These are phyloP conservation scores for Pyrenophora tritici-repentis DNA, from an alignment of 2,329 filamentous ascomycete genomes.

Conservation along the genomic window DNA sequence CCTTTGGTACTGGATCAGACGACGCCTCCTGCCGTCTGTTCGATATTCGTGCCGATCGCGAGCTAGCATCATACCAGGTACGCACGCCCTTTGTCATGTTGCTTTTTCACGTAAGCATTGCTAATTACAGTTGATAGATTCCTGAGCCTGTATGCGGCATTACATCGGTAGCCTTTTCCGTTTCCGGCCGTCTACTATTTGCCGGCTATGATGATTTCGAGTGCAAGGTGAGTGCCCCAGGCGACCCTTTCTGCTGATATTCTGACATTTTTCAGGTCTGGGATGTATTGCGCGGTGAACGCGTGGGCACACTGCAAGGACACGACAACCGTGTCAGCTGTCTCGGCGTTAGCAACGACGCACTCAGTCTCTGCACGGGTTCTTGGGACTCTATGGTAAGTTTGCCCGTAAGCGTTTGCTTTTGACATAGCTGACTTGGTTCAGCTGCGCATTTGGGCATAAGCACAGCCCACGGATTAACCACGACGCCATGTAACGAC, in stretches of 20 bases:
- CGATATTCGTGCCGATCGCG: conserved; percentile 93
- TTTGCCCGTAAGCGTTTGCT: conserved; percentile 31
- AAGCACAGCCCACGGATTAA: conserved; percentile 29
- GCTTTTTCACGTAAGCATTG: conserved; percentile 13
- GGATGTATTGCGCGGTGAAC: conserved; percentile 95
- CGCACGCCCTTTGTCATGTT: neutral
- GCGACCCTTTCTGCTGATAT: conserved; percentile 44
- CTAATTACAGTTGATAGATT: conserved; percentile 65
- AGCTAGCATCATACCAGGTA: conserved; percentile 67
- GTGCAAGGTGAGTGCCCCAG: conserved; percentile 79
- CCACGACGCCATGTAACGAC: conserved; percentile 39
- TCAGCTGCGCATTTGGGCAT: conserved; percentile 60
- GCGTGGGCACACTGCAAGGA: conserved; percentile 93
- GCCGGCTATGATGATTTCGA: conserved; percentile 99
- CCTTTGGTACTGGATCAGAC: conserved; percentile 96
- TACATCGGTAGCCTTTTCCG: conserved; percentile 96
- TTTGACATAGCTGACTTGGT: conserved; percentile 26
- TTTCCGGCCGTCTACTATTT: conserved; percentile 92
- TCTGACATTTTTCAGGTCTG: conserved; percentile 71
- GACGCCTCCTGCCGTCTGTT: conserved; percentile 97
- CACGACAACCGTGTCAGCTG: conserved; percentile 99
- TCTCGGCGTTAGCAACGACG: conserved; percentile 97
- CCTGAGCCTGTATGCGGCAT: conserved; percentile 97
- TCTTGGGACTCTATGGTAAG: conserved; percentile 99
- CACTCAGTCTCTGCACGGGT: conserved; percentile 97